These are phyloP conservation scores for Boletus vinaceobasis DNA, from an alignment of 768 basidiomycete genomes.

Conservation along the genomic window DNA sequence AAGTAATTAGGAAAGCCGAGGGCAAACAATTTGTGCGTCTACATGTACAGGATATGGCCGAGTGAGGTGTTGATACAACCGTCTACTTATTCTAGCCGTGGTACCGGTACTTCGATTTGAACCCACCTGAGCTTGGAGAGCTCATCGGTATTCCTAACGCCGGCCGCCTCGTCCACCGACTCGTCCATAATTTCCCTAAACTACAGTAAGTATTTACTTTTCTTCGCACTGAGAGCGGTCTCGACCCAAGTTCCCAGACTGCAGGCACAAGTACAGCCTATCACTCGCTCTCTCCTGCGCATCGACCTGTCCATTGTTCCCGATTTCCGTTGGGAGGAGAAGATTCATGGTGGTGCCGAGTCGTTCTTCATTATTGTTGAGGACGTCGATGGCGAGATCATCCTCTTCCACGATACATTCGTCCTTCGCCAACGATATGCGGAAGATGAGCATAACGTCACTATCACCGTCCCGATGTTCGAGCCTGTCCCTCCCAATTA, in stretches of 20 bases:
- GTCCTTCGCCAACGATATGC: conserved; percentile 88
- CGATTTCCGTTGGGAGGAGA: conserved; percentile 99
- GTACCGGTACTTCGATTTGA: conserved; percentile 95
- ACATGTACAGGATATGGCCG: background rate
- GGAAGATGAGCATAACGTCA: conserved; percentile 91
- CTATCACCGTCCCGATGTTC: conserved; percentile 93
- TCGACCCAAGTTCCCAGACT: conserved; percentile 43
- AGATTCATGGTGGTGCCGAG: conserved; percentile 84
- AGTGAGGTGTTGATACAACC: background rate
- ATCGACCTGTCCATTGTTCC: conserved; percentile 93
- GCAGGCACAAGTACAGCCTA: conserved; percentile 94
- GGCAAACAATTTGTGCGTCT: conserved; percentile 90
- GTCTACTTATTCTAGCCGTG: conserved; percentile 57
- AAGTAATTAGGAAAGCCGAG: conserved; percentile 87
- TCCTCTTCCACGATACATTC: conserved; percentile 94
- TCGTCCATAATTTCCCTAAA: conserved; percentile 96
- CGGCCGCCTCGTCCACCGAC: conserved; percentile 84
- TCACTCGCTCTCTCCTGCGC: conserved; percentile 88
- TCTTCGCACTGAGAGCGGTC: background rate
- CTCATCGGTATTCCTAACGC: conserved; percentile 92
- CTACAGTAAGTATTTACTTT: conserved; percentile 56
- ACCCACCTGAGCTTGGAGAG: conserved; percentile 90
- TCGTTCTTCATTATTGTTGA: conserved; percentile 93
- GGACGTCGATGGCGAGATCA: conserved; percentile 95
- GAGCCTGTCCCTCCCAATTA: conserved; percentile 98